Conservation (phyloP, 1,284 basidiomycete species). For the Boletus sp. region DNA sequence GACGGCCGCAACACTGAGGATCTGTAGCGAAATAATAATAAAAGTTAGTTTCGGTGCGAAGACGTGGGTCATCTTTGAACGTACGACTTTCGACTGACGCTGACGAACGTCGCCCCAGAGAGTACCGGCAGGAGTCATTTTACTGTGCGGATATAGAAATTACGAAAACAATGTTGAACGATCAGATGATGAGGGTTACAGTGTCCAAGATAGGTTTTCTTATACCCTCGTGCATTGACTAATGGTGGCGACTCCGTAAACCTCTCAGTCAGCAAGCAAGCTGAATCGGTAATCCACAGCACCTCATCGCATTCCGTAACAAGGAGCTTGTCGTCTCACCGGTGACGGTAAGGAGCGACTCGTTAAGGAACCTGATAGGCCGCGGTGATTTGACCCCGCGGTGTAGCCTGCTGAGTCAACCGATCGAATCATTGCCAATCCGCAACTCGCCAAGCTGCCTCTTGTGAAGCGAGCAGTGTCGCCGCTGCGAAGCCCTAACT, state of each 20-base stretch:
- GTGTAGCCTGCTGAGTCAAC: background rate
- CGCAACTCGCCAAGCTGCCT: background rate
- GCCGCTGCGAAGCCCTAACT: no score
- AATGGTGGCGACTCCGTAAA: background rate
- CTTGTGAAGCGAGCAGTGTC: no score
- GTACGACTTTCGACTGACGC: constrained; percentile 29
- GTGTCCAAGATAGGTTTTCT: background rate
- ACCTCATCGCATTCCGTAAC: no score
- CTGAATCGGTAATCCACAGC: background rate
- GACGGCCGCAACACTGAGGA: constrained; percentile 23
- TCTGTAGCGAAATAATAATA: constrained; percentile 7
- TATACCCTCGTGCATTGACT: background rate
- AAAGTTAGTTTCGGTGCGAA: background rate
- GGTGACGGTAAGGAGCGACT: no score
- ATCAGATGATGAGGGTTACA: background rate
- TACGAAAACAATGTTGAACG: background rate
- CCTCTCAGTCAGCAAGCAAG: constrained; percentile 3
- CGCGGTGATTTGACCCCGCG: no score
- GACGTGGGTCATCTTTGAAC: background rate
- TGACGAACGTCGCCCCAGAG: constrained; percentile 24
- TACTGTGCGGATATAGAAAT: background rate
- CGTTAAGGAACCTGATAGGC: no score
- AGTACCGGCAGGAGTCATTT: constrained; percentile 23
- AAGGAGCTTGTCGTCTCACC: no score
- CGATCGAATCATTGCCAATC: background rate